Base-by-base conservation (phyloP, 2,329 filamentous ascomycete genomes). In the Drechslerella stenobrocha region DNA sequence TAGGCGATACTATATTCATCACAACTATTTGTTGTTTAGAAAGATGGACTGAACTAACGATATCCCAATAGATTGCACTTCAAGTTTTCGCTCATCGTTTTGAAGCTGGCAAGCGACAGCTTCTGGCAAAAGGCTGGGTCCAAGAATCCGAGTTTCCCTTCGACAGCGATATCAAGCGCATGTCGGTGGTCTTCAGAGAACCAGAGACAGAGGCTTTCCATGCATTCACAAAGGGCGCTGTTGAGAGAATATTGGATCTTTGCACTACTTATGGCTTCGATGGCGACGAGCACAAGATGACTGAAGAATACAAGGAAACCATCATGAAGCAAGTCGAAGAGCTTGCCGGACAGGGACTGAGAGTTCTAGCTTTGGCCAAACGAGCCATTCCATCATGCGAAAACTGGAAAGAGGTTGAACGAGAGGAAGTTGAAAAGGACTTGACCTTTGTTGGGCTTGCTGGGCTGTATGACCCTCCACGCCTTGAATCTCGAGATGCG, bases 401-500 rank as follows among this genome's bases (percentile, higher is more conserved):
- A 32, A 77, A 76, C 52, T 75, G 79, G 48, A 77, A 81, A 30
- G 74, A 56, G 6, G 63, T 81, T 8, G 76, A 81, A 3, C 87
- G 90, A 3, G 77, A 79, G 3, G 77, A 80, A 2, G 81, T 92
- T 11, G 90, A 95, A 74, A 78, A 79, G 32, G 80, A 83, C 26
- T 82, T 96, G 28, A 82, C 81, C 2, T 88, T 95, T 69, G 82
- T 89, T 11, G 91, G 90, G n/a, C 81, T 96, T 7, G 86, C 88
- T 48, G 90, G 89, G 58, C 87, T 95, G 70, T 92, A 93, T 74
- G 90, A 95, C 72, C 90, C 90, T 2, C 90, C 89, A 57, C 88
- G 90, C 1, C 83, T 84, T 1, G 90, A 95, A 77, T 90, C 90
- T 0, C 87, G 86, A 20, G 81, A 80, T 0, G 85, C 88, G 4